These are phyloP conservation scores for Neofusicoccum cordaticola DNA, from an alignment of 2,329 filamentous ascomycete species.

Conservation along the genomic window DNA sequence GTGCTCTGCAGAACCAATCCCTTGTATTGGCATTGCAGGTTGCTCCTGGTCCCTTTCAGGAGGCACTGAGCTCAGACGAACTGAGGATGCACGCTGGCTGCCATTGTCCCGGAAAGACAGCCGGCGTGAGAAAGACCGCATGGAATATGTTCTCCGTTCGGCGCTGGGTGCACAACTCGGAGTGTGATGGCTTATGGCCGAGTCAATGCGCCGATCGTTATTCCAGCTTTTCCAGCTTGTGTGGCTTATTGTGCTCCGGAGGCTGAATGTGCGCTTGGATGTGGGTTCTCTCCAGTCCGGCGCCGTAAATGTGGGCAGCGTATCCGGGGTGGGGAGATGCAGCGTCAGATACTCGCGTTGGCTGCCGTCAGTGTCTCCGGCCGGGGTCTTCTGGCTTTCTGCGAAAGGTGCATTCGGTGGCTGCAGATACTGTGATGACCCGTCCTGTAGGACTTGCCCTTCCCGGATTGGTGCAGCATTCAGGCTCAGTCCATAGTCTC, in stretches of 20 bases:
- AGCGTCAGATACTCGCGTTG: background rate
- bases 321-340: background rate
- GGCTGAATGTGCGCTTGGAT: background rate
- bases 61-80: background rate
- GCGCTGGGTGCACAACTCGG: background rate
- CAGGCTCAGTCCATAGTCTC: background rate
- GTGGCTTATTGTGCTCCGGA: background rate
- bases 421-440: background rate
- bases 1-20: background rate
- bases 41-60: background rate
- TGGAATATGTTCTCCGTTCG: background rate
- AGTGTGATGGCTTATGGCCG: background rate
- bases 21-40: background rate
- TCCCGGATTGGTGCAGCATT: background rate
- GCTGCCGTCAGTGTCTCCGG: background rate
- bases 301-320: background rate
- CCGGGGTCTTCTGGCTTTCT: background rate
- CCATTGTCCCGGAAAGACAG: background rate
- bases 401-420: background rate
- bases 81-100: background rate
- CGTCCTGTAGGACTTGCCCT: background rate
- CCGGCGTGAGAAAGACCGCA: background rate
- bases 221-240: conserved; percentile 1
- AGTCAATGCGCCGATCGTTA: background rate
- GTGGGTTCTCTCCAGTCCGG: background rate